Evolutionary conservation across 805 yeast species (phyloP), one percentile per base, ranked within the genome.

Genomic region (Candida xyloterini): DNA sequence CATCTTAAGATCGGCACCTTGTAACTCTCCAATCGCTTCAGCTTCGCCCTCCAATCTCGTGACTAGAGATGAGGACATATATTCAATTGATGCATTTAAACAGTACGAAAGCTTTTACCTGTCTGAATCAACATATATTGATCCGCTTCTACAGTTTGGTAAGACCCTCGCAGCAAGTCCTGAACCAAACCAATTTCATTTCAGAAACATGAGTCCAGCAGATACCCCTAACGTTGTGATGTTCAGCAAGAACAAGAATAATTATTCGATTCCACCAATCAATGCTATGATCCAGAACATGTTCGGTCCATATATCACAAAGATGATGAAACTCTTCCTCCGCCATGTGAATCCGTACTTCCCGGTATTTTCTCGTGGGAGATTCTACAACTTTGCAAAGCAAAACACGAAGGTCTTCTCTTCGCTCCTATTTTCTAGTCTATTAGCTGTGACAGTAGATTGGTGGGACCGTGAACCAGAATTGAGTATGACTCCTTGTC

Each of bases 351-450:
- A 44, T 29, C 49, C 51, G 1, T 42, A 30, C 28, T 47, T 47
- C 23, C 51, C 51, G 7, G 47, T 47, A 9, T 44, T 47, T 14
- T 47, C 51, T 8, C 35, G 49, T 10, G 47, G 49, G 10, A 22
- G 47, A 8, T 47, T 47, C 26, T 30, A 47, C 43, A 42, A 21
- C 20, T 44, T 43, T 33, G 48, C 46, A 3, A 42, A 44, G 14
- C 45, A 44, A 30, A 42, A 44, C 30, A 30, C 49, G 3, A 33
- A 31, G 18, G 49, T 42, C 14, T 44, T 47, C 27, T 34, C 48
- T 7, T 33, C 46, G 5, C 35, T 36, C n/a, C 35, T 45, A 6
- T 40, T 47, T 26, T 36, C 47, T 10, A 39, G 48, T 9, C 35
- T 47, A n/a, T 18, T 44, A 11, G 36, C 37, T 3, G 47, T 44